Base-by-base conservation (phyloP, 2,329 filamentous ascomycete genomes). In the Orbilia blumenaviensis region DNA sequence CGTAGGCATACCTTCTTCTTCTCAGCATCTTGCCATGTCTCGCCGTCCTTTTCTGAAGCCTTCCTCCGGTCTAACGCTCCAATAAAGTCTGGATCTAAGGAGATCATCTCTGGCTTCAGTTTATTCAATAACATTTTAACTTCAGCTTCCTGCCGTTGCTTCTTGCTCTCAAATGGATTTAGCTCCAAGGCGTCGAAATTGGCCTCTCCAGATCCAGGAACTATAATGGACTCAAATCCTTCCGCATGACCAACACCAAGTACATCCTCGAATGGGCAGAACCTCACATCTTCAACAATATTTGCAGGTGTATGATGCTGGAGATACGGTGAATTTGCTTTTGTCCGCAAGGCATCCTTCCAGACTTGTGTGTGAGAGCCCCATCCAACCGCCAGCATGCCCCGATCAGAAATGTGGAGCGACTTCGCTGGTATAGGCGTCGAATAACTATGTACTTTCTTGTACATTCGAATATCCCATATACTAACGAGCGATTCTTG, bases 181-280 rank as follows among this genome's bases (percentile, higher is more conserved):
- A 90, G 87, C 83, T 99, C 95, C 64, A 97, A 86, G 1, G 93
- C 92, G 83, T 99, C 95, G 82, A 92, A 97, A 87, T 98, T 98
- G 82, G 95, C 90, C 83, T 99, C 95, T 77, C 95, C 95, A n/a
- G 94, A 92, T 54, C 95, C 95, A 6, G 95, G 95, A 1, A 98
- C 89, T 79, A 99, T 89, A 81, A 97, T 89, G 67, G 91, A 95
- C 14, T 91, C 92, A 84, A 98, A 98, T 12, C 95, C 95, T 75
- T 90, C 86, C 81, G 92, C 88, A 84, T 98, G 94, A 1, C 90
- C 88, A 23, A 97, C 87, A 12, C 94, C 95, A 1, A 99, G 88
- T 0, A 97, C 86, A 85, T 99, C 95, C 82, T 99, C 95, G 78
- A 92, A 97, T 0, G 95, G 95, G 82, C 95, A 99, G 92, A 94